Evolutionary conservation across 306 rosid species (phyloP).

Genomic region (Glycine tomentella): DNA sequence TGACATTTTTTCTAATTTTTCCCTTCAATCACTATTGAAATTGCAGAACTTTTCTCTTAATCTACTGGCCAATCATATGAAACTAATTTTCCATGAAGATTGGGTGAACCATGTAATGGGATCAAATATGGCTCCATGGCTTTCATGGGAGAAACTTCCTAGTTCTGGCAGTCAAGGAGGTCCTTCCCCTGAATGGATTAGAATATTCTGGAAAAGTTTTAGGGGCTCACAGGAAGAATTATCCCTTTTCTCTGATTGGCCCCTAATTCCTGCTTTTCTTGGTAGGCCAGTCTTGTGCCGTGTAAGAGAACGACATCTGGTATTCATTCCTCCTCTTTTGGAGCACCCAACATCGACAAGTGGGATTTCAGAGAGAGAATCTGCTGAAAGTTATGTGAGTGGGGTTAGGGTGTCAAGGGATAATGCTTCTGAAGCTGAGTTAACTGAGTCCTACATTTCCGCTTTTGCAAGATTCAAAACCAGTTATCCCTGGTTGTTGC

Average conservation of each 20-base stretch:
- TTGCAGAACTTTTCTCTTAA: slow-evolving; percentile 72
- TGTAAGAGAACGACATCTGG: slow-evolving; percentile 78
- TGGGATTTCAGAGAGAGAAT: slow-evolving; percentile 56
- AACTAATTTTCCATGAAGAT: slow-evolving; percentile 71
- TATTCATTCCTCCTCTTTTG: slow-evolving; percentile 82
- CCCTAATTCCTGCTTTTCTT: slow-evolving; percentile 93
- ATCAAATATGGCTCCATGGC: slow-evolving; percentile 90
- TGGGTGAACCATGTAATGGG: slow-evolving; percentile 90
- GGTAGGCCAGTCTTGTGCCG: slow-evolving; percentile 94
- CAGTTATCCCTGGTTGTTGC: slow-evolving; percentile 81
- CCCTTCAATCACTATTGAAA: slow-evolving; percentile 69
- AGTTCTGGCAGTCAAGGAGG: slow-evolving; percentile 76
- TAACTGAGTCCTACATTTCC: slow-evolving; percentile 61
- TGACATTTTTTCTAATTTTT: slow-evolving; percentile 61
- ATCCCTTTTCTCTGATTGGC: slow-evolving; percentile 90
- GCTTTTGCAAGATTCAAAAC: slow-evolving; percentile 70
- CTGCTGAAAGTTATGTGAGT: slow-evolving; percentile 48
- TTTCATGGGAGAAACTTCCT: slow-evolving; percentile 89
- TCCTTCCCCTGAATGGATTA: slow-evolving; percentile 94
- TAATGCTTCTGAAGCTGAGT: slow-evolving; percentile 57
- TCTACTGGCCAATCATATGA: slow-evolving; percentile 85
- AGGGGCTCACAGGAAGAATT: slow-evolving; percentile 65
- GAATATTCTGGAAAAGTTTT: slow-evolving; percentile 81
- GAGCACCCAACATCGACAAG: slow-evolving; percentile 47
- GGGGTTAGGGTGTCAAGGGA: slow-evolving; percentile 43